Evolutionary conservation across 2,329 filamentous ascomycete genomes (phyloP).

Genomic region (Herpotrichia juniperi): DNA sequence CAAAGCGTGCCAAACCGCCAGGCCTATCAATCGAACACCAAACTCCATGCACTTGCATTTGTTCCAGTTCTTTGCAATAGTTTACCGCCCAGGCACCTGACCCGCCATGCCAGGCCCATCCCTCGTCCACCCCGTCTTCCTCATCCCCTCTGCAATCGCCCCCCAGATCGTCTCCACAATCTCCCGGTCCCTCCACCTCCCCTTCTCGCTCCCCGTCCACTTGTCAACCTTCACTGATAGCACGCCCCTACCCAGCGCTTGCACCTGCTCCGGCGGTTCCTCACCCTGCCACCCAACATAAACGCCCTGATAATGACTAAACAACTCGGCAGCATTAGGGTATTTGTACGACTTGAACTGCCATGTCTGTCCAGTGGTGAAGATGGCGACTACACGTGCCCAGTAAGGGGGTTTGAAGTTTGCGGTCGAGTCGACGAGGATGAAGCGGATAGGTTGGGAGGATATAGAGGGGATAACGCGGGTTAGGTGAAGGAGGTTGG

Average conservation of each 20-base stretch:
- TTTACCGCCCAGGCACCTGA: constrained; percentile 14
- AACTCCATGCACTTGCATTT: no score
- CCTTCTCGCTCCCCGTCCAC: constrained; percentile 62
- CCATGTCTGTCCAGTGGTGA: constrained; percentile 97
- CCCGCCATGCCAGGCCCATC: constrained; percentile 63
- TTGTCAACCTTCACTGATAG: constrained; percentile 82
- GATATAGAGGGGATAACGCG: constrained; percentile 74
- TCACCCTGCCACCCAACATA: constrained; percentile 94
- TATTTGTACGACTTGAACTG: constrained; percentile 99
- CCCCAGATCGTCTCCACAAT: constrained; percentile 94
- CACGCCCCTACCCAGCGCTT: constrained; percentile 85
- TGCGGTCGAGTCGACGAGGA: constrained; percentile 89
- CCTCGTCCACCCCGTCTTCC: constrained; percentile 79
- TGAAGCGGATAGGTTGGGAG: constrained; percentile 81
- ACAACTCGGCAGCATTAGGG: constrained; percentile 85
- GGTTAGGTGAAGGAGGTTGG: constrained; percentile 84
- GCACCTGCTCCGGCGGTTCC: constrained; percentile 75
- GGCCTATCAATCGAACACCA: not conserved
- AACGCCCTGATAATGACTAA: constrained; percentile 84
- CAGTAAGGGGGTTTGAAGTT: constrained; percentile 99
- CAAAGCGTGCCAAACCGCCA: not conserved
- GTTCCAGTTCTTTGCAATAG: no score
- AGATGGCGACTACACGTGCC: constrained; percentile 92
- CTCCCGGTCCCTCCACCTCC: constrained; percentile 86
- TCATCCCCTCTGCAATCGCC: constrained; percentile 86